Base-by-base conservation (phyloP, 768 basidiomycete genomes). In the Collybiopsis luxurians region DNA sequence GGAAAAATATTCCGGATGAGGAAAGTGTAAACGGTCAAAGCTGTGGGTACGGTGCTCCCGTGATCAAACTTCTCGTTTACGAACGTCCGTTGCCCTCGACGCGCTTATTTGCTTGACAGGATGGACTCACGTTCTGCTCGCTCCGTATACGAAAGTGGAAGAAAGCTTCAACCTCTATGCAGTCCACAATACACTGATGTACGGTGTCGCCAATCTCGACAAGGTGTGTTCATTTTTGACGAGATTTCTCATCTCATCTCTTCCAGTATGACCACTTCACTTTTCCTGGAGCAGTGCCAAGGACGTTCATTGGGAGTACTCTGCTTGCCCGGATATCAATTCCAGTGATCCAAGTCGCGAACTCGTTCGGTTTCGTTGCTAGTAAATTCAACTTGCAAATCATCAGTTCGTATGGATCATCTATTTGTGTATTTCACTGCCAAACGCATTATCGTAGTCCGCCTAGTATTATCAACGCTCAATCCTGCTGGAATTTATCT, bases 91-190 rank as follows among this genome's bases (percentile, higher is more conserved):
- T 11, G 57, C 63, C 3, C 71, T 82, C 17, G 90, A 92, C 63
- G 60, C 73, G 19, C 64, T 84, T 7, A 64, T 90, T 15, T 67
- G 86, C 24, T 64, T 64, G 0, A 74, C 77, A 45, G 75, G 77
- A 52, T 90, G 85, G 79, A 62, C 66, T 1, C 89, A 96, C 61
- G 88, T 95, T 46, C 61, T 89, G 24, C 73, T 92, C 2, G 82
- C 91, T 2, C 96, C 97, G 0, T 93, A 89, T 68, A 90, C 92
- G 3, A 99, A 99, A 74, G 97, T 99, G 27, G 97, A 99, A 70
- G 97, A 99, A 73, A 91, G 89, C 65, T 98, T 98, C 78, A 95
- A 89, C 62, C 80, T 98, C 9, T 96, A 98, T 67, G 95, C 92
- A 0, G 80, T 79, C 0, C 92, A 97, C 66, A 96, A 99, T 70